Conservation (phyloP, 2,329 filamentous ascomycete genomes). For the Fusarium drepaniforme region DNA sequence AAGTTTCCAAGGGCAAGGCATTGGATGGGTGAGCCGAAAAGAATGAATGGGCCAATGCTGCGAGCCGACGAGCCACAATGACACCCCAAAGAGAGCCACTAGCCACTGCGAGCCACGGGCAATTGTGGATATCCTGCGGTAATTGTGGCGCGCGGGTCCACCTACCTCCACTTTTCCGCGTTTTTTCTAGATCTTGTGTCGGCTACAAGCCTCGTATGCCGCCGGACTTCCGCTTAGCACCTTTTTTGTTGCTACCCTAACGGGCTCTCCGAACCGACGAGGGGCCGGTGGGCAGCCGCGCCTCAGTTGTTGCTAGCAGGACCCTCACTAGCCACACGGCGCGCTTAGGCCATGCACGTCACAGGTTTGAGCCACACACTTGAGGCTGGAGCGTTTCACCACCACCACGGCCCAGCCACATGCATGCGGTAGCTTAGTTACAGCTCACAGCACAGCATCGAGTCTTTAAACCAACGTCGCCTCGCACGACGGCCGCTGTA, state of each 20-base stretch:
- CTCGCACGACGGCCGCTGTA: slow-evolving; percentile 3
- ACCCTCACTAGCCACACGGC: slow-evolving; percentile 26
- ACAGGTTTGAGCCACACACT: slow-evolving; percentile 9
- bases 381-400: slow-evolving; percentile 1
- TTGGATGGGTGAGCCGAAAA: slow-evolving; percentile 27
- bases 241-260: slow-evolving; percentile 9
- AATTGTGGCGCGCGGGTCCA: slow-evolving; percentile 36
- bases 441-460: slow-evolving; percentile 19
- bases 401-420: slow-evolving; percentile 10
- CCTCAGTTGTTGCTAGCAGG: neutral
- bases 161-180: slow-evolving; percentile 43
- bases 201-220: slow-evolving; percentile 47
- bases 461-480: slow-evolving; percentile 9
- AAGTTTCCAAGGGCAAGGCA: slow-evolving; percentile 23
- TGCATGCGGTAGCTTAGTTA: slow-evolving; percentile 10
- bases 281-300: slow-evolving; percentile 34
- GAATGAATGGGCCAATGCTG: slow-evolving; percentile 41
- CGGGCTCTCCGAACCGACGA: slow-evolving; percentile 28
- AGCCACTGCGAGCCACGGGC: slow-evolving; percentile 40
- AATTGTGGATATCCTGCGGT: slow-evolving; percentile 24
- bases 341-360: slow-evolving; percentile 24
- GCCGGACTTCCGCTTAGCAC: slow-evolving; percentile 43
- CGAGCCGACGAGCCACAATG: slow-evolving; percentile 29
- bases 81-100: slow-evolving; percentile 31
- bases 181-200: slow-evolving; percentile 41